Base-by-base conservation (phyloP, 352 stramenopile genomes). In the Pythium phragmiticola region DNA sequence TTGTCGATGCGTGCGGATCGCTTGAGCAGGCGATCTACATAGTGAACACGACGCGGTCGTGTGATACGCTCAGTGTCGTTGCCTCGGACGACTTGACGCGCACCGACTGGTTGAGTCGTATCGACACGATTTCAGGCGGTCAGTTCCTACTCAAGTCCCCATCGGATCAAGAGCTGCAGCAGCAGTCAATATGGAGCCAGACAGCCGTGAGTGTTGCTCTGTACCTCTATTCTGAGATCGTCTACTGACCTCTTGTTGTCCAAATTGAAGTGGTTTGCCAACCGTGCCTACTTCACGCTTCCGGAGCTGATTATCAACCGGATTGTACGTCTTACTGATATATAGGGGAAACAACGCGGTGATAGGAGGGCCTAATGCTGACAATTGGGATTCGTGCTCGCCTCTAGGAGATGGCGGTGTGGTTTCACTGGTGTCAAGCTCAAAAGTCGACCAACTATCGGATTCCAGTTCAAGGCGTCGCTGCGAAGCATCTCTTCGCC, bases 241-340 rank as follows among this genome's bases (percentile, higher is more conserved):
- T 39, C 1, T 39, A 39, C 34, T 39, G 34, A 39, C 34, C 34
- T 39, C 34, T 13, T 39, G 34, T 14, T 11, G 7, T 39, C 7
- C 34, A 11, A 39, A 39, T 39, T 50, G 23, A 49, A 91, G 84
- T 94, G 86, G 86, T 73, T 92, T 12, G 64, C 75, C 16, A 41
- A 65, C 14, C 72, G 74, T 64, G 79, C 80, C 5, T 94, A 88
- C 57, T 89, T 89, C 37, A 78, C 79, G 9, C 46, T 93, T 3
- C 71, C 87, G 42, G 79, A 82, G 11, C 66, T 92, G 4, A 68
- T 93, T 34, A 75, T 84, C 34, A 90, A 92, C 64, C 82, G 90
- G 50, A 87, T 92, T 67, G 84, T 93, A 65, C 39, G 80, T 82
- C 48, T n/a, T 36, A 28, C n/a, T 34, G 19, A 16, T 46, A 50